Conservation (phyloP, 257 asterid genomes). For the Lantana camara region DNA sequence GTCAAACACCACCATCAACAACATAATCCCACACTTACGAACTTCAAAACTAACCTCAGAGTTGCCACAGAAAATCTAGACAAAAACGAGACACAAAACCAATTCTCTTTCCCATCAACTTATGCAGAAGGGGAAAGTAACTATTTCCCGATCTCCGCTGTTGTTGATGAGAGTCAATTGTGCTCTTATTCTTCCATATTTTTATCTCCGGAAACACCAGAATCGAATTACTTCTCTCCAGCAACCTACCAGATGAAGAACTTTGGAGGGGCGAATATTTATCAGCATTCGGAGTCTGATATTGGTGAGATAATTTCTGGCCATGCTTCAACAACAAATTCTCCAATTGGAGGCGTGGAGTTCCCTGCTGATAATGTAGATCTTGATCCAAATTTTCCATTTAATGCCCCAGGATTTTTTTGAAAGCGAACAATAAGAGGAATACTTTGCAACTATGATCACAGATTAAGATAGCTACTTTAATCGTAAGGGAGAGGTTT, state of each 20-base stretch:
- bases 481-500: slow-evolving; percentile 1
- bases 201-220: slow-evolving; percentile 36
- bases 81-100: slow-evolving; percentile 27
- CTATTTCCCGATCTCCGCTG: slow-evolving; percentile 34
- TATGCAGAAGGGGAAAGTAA: slow-evolving; percentile 38
- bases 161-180: slow-evolving; percentile 37
- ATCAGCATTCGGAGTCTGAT: slow-evolving; percentile 30
- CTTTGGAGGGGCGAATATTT: slow-evolving; percentile 20
- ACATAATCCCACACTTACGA: slow-evolving; percentile 43
- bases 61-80: slow-evolving; percentile 45
- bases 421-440: slow-evolving; percentile 21
- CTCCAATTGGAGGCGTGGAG: slow-evolving; percentile 64
- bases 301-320: slow-evolving; percentile 52
- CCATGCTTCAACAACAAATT: slow-evolving; percentile 56
- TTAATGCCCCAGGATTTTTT: slow-evolving; percentile 45
- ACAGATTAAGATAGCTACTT: neutral
- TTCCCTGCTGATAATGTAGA: slow-evolving; percentile 42
- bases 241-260: slow-evolving; percentile 14
- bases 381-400: slow-evolving; percentile 53
- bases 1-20: slow-evolving; percentile 21
- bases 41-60: slow-evolving; percentile 48
- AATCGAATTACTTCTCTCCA: slow-evolving; percentile 32
- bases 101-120: slow-evolving; percentile 57
- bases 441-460: neutral
- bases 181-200: slow-evolving; percentile 40